phyloP scores from a whole-genome alignment of 1,139 yeast species.

The Candida tropicalis region DNA sequence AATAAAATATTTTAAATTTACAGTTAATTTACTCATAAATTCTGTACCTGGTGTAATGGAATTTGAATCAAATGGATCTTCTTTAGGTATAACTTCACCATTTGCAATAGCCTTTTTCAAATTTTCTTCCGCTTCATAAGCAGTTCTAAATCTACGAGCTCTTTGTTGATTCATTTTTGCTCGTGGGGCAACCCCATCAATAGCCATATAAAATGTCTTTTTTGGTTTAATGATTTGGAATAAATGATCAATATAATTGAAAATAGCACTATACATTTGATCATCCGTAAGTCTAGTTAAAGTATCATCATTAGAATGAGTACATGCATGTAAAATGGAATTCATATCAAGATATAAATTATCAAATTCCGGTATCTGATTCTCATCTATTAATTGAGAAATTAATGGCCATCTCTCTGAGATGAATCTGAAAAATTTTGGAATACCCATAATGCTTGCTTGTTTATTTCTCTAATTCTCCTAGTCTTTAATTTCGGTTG shows the following conservation, averaged over 20 bases:
- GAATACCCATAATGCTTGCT: constrained; percentile 66
- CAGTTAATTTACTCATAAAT: constrained; percentile 90
- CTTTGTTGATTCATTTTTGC: constrained; percentile 99
- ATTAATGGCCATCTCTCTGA: constrained; percentile 99
- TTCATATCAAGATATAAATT: constrained; percentile 96
- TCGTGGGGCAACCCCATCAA: constrained; percentile 99
- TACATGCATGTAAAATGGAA: constrained; percentile 91
- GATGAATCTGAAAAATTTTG: constrained; percentile 93
- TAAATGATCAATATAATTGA: constrained; percentile 91
- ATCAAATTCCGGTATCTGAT: constrained; percentile 91
- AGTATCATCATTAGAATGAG: constrained; percentile 72
- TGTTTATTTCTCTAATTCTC: too few species aligned
- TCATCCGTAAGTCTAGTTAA: constrained; percentile 77
- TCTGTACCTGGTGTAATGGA: constrained; percentile 99
- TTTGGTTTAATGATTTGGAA: constrained; percentile 87
- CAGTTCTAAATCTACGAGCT: constrained; percentile 94
- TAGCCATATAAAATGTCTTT: constrained; percentile 91
- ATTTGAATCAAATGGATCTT: constrained; percentile 88
- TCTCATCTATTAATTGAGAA: constrained; percentile 82
- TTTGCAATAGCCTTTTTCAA: constrained; percentile 62
- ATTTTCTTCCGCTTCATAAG: constrained; percentile 86
- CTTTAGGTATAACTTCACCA: constrained; percentile 68
- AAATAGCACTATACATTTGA: constrained; percentile 90
- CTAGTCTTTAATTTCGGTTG: too few species aligned
- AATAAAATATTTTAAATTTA: constrained; percentile 83